Base-by-base conservation (phyloP, 2,329 filamentous ascomycete genomes). In the Paecilomyces dactylethromorphus region DNA sequence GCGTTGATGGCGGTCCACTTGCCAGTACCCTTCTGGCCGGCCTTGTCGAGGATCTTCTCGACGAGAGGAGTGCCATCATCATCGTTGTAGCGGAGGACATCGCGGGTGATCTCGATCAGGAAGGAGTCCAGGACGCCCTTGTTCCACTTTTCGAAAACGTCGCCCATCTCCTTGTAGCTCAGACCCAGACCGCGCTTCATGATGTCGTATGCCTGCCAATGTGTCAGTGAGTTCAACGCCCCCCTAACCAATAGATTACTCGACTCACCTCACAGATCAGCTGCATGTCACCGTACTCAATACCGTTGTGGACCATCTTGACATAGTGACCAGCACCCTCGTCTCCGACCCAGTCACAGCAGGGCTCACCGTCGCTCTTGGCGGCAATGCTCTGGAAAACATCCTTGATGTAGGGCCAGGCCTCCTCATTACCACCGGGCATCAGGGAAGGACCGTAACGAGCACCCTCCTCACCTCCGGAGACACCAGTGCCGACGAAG, bases 221-320 rank as follows among this genome's bases (percentile, higher is more conserved):
- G 21, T 57, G 59, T 69, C 58, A 68, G 67, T 52, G 6, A 32
- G 39, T 45, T 5, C n/a, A n/a, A n/a, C 26, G 26, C 26, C 26
- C 56, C 53, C 39, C 39, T 26, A 24, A 45, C 18, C 12, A 51
- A 1, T 21, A 31, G 53, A 21, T n/a, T 21, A 39, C 32, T 21
- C 58, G 35, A 15, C 85, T 70, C 81, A 96, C 93, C 88, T 99
- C 94, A 81, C 89, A 95, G 78, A 99, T 99, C 74, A 99, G 86
- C 85, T 99, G 94, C 94, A 99, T 99, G 83, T 99, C 94, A 87
- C 94, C 94, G 78, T 99, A 99, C 83, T 99, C 94, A 72, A 99
- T 99, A 86, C 94, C 94, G 82, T 99, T 99, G 89, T 99, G 94
- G 65, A 99, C 94, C 94, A 99, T 99, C 90, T 99, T 99, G 84